Base-by-base conservation (phyloP, 306 rosid genomes). In the Senna tora region DNA sequence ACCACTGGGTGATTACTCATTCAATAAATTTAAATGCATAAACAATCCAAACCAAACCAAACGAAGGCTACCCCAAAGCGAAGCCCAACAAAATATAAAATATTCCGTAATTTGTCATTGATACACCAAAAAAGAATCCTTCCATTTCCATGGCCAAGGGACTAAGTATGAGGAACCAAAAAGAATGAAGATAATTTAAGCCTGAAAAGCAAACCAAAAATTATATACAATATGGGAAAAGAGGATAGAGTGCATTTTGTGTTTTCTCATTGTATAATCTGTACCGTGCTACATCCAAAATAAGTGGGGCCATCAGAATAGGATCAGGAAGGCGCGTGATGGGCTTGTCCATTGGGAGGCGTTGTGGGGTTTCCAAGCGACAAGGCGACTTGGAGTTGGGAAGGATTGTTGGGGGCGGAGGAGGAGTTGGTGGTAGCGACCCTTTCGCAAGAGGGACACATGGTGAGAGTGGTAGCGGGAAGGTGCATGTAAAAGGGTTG, bases 391-490 rank as follows among this genome's bases (percentile, higher is more conserved):
- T 69, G 60, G 30, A 77, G 43, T 32, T 22, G 57, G 15, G 82
- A 63, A 32, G 52, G 56, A 19, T 57, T 17, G 50, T 30, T 6
- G 39, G 39, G 2, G 56, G 68, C 16, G 42, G 79, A 4, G 19
- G 65, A 42, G 22, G 21, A 45, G 63, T 41, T 22, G 65, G 47
- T 57, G 82, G 91, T 61, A 10, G 84, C 88, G 13, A 85, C 92
- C 4, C 85, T 84, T 78, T 95, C 97, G 30, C 99, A 95, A 5
- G 99, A 86, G 41, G 99, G 97, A 66, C 99, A 95, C 97, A 95
- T 89, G 30, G 99, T 95, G 82, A 95, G 99, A 0, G 99, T 95
- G 56, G 99, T 95, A 45, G 99, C 97, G 13, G 99, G 99, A 47
- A 85, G 96, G 28, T 91, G 99, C 96, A 88, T 91, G 84, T 85